These are phyloP conservation scores for Wickerhamiella dianesei DNA, from an alignment of 805 yeast genomes.

Conservation along the genomic window DNA sequence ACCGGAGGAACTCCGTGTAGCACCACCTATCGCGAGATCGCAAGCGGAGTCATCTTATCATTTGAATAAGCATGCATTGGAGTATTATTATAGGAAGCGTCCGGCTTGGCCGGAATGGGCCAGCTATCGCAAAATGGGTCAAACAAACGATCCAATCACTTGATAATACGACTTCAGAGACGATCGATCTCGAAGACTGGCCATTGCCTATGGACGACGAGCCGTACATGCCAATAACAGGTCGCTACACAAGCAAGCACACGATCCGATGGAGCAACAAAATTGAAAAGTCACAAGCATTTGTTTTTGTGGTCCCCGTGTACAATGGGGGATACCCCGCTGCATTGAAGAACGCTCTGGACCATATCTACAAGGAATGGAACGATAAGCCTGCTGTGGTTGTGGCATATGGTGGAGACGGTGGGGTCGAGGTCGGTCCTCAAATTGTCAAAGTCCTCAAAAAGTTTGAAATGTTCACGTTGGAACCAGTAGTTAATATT, in stretches of 20 bases:
- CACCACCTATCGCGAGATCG: too few relatives aligned
- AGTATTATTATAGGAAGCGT: conserved; percentile 11
- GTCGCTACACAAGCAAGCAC: conserved; percentile 12
- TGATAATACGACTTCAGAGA: conserved; percentile 1
- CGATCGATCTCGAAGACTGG: conserved; percentile 23
- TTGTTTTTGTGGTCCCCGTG: conserved; percentile 28
- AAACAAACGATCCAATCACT: neutral
- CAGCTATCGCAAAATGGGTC: conserved; percentile 8
- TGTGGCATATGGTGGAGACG: conserved; percentile 26
- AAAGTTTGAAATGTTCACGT: neutral
- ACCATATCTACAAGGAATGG: conserved; percentile 28
- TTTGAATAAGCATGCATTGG: neutral
- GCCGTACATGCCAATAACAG: conserved; percentile 20
- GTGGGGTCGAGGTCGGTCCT: conserved; percentile 21
- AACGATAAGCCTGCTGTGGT: conserved; percentile 24
- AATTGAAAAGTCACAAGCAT: conserved; percentile 19
- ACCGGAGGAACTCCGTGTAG: too few relatives aligned
- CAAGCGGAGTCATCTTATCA: too few relatives aligned
- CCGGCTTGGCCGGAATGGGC: conserved; percentile 7
- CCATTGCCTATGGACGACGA: conserved; percentile 26
- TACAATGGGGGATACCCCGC: conserved; percentile 31
- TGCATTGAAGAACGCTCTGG: conserved; percentile 28
- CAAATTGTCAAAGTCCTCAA: conserved; percentile 15
- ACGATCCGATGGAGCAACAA: conserved; percentile 24
- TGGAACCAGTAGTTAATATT: neutral